Conservation (phyloP, 1,284 basidiomycete genomes). For the Phellopilus nigrolimitatus region DNA sequence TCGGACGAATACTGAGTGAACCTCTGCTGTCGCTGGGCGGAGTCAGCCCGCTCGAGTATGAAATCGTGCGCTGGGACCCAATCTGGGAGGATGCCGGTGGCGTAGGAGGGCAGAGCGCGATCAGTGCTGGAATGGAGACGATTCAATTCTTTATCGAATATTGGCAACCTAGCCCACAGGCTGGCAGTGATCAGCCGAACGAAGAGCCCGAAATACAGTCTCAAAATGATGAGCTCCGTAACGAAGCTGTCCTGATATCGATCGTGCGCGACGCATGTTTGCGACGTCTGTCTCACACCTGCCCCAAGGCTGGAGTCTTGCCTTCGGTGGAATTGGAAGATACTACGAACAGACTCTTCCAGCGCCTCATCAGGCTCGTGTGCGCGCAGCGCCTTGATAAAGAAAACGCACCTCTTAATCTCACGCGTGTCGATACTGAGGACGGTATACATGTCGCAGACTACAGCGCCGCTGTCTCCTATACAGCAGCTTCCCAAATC, state of each 20-base stretch:
- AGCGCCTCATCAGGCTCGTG: not conserved
- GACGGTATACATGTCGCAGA: not conserved
- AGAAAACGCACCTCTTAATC: not conserved
- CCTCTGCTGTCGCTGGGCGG: not conserved
- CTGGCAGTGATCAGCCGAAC: not conserved
- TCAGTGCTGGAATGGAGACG: slow-evolving; percentile 4
- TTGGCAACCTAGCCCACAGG: not conserved
- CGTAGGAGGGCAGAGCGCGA: not conserved
- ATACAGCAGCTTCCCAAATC: not conserved
- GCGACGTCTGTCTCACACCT: not conserved
- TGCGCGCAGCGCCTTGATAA: not conserved
- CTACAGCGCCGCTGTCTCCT: not conserved
- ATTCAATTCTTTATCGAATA: slow-evolving; percentile 6
- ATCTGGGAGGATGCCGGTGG: not conserved
- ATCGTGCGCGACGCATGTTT: slow-evolving; percentile 3
- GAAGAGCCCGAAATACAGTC: not conserved
- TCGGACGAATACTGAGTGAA: not conserved
- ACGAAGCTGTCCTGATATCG: not conserved
- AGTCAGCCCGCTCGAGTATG: slow-evolving; percentile 6
- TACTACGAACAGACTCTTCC: slow-evolving; percentile 2
- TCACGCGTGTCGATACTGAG: not conserved
- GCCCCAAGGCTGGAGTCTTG: too few relatives aligned
- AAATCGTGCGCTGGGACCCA: slow-evolving; percentile 6
- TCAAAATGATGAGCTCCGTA: not conserved
- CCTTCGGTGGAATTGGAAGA: not conserved